Base-by-base conservation (phyloP, 345 rosid species). In the Cardamine chenopodiifolia region DNA sequence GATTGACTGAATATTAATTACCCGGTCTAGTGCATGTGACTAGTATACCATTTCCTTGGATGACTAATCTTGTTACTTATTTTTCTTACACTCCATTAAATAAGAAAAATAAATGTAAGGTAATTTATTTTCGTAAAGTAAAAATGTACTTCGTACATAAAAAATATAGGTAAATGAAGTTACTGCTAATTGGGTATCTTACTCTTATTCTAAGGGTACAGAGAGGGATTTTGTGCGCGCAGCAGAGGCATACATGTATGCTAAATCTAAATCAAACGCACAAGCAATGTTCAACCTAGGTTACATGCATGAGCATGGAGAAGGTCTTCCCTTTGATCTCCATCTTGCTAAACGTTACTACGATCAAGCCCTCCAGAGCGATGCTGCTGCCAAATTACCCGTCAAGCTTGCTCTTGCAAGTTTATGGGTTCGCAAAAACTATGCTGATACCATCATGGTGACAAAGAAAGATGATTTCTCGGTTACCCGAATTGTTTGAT, bases 281-380 rank as follows among this genome's bases (percentile, higher is more conserved):
- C 96, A 92, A 78, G 92, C 99, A 13, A 83, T 92, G 96, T 95
- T 95, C 87, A 91, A 95, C 82, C 96, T 92, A 10, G 97, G 99
- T 0, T 91, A 91, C 84, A 95, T 95, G 99, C 91, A 94, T 70
- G 97, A 94, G 60, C 90, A 92, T 80, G 97, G 97, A 57, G 86
- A 80, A 78, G 97, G 99, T 20, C 88, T 90, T 79, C 96, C 96
- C 12, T 77, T 80, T 52, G 97, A 91, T 81, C 97, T 94, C 79
- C 88, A 94, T 81, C 91, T 94, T 39, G 97, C 99, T 44, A 90
- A 91, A 67, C 85, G 98, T 18, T 90, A 91, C 80, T 94, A 94
- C 80, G 93, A 91, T 77, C 95, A 90, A 37, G 96, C 98, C 20
- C 82, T 88, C 35, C 87, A 91, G 84, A 80, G 40, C 35, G 92